Base-by-base conservation (phyloP, 2,329 filamentous ascomycete species). In the Aspergillus ustus region DNA sequence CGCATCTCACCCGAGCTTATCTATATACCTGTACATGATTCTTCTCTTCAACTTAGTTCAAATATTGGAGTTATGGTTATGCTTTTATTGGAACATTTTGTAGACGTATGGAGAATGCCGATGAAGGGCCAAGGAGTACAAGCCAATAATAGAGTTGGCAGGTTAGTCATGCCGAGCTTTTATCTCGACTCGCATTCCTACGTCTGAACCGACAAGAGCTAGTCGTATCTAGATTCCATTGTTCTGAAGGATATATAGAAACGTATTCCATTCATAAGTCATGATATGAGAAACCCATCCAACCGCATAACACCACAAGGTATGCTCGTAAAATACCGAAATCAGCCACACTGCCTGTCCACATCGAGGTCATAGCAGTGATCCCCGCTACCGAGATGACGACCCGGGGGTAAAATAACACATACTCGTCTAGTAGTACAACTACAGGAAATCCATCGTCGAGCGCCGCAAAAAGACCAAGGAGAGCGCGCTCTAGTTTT, bases 401-500 rank as follows among this genome's bases (percentile, higher is more conserved):
- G 13, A 31, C 44, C 49, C 40, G 49, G 49, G 48, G 29, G 25
- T 20, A 9, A 7, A 52, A 22, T 17, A 20, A 46, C 37, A 48
- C 7, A 17, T 60, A 45, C 49, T 28, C 19, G 28, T 57, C 53
- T 44, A 48, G 25, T 44, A 48, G 31, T 61, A 58, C 50, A 46
- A 51, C 57, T 59, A 40, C 11, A 40, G 4, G 11, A 40, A 2
- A 40, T 40, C 2, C 34, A 40, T 15, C 25, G 25, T 25, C 25
- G 25, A 25, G 25, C 25, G 25, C 25, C 25, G 25, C 25, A 53
- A 17, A 40, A 13, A 40, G 34, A 15, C 13, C 11, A 40, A 40
- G 34, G 34, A 40, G 34, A 40, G 34, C 11, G 11, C 34, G 11
- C 31, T 67, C 66, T 73, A 74, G 40, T 59, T 45, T 55, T 70